A percentile compares a stretch with the other conserved stretches of the same genome.
Evolutionary conservation across 164 flowering plant genomes (phyloP).

Genomic region (Magnolia sinica): DNA sequence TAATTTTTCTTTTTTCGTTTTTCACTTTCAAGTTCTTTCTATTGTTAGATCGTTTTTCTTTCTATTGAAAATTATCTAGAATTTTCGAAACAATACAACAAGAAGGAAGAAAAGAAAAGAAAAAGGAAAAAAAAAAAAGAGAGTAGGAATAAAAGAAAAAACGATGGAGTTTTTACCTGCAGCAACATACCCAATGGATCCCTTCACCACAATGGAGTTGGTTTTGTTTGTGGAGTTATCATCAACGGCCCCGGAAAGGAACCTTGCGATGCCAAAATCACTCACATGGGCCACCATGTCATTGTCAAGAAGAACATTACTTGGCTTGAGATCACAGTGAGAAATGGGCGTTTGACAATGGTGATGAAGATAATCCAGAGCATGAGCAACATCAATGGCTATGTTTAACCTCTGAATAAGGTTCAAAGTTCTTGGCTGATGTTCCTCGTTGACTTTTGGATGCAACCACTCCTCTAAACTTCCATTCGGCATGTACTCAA

Average conservation of each 20-base stretch:
- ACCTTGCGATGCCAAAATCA: conserved; percentile 20
- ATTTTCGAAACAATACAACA: not conserved
- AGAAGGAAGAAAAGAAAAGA: no score
- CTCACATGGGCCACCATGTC: conserved; percentile 13
- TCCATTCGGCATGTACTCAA: conserved; percentile 18
- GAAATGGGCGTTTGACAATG: conserved; percentile 9
- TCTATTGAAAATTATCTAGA: not conserved
- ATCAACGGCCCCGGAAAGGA: not conserved
- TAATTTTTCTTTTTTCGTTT: no score
- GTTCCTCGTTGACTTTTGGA: not conserved
- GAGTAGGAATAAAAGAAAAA: not conserved
- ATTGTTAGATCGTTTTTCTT: not conserved
- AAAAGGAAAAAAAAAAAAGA: no score
- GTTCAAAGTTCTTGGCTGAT: no score
- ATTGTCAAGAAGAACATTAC: conserved; percentile 20
- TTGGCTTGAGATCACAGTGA: conserved; percentile 22
- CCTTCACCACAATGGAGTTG: conserved; percentile 4
- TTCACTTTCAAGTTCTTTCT: no score
- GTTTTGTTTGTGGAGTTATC: not conserved
- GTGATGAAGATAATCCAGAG: conserved; percentile 33
- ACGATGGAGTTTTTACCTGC: conserved; percentile 11
- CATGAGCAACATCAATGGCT: conserved; percentile 33
- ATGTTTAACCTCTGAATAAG: no score
- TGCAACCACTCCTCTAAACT: conserved; percentile 24
- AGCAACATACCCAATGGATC: conserved; percentile 17